A percentile compares a stretch with the other conserved stretches of the same genome.
These are phyloP conservation scores for Tothia fuscella DNA, from an alignment of 2,329 filamentous ascomycete genomes.

Conservation along the genomic window DNA sequence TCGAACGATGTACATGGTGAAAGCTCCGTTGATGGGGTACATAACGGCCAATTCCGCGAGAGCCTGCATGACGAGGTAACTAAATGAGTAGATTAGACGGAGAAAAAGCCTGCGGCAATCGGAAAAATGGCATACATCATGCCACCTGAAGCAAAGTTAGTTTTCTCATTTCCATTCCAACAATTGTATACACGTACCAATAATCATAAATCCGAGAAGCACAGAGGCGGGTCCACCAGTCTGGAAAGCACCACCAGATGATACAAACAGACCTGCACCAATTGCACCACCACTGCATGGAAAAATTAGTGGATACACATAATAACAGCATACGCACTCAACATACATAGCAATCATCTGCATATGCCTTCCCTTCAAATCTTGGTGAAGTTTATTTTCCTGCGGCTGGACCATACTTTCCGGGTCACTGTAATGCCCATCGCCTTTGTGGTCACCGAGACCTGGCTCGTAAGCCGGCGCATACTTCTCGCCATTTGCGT, in stretches of 20 bases:
- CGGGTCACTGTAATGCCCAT: constrained; percentile 3
- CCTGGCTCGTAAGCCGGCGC: neutral
- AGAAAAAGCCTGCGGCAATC: neutral
- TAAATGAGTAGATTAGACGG: neutral
- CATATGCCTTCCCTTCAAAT: constrained; percentile 11
- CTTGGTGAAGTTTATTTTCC: constrained; percentile 8
- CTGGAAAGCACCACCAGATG: constrained; percentile 18
- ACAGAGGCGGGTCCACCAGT: constrained; percentile 10
- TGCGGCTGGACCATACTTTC: constrained; percentile 4
- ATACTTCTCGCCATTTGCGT: constrained; percentile 4
- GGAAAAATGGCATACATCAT: constrained; percentile 2
- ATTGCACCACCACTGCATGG: constrained; percentile 14
- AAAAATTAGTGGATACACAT: neutral
- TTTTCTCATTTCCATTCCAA: neutral
- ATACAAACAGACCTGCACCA: constrained; percentile 29
- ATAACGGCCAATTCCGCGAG: constrained; percentile 14
- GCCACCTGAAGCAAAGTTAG: constrained; percentile 1
- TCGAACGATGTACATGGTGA: constrained; percentile 14
- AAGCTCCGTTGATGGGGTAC: constrained; percentile 13
- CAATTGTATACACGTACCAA: constrained; percentile 27
- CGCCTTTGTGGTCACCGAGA: neutral
- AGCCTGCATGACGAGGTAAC: constrained; percentile 12
- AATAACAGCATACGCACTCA: neutral
- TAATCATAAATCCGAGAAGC: constrained; percentile 38
- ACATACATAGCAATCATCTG: constrained; percentile 13